Evolutionary conservation across 2,329 filamentous ascomycete genomes (phyloP).

Genomic region (Cladorrhinum sp.): DNA sequence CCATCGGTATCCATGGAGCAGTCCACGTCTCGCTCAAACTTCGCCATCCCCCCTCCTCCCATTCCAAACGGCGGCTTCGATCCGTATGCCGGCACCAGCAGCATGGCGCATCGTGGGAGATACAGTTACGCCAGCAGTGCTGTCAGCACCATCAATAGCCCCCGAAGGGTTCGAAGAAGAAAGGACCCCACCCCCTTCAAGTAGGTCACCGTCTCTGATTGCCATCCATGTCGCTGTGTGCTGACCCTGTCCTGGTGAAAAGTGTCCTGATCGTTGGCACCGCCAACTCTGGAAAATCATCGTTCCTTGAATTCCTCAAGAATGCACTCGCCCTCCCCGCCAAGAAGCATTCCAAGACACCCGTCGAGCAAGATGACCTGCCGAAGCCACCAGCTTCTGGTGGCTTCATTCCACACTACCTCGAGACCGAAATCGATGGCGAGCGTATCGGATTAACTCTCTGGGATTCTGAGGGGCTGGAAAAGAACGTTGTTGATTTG

Average conservation of each 20-base stretch:
- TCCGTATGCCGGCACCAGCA: constrained; percentile 80
- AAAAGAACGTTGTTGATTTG: constrained; percentile 92
- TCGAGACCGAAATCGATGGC: constrained; percentile 91
- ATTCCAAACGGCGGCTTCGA: constrained; percentile 64
- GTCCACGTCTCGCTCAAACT: constrained; percentile 35
- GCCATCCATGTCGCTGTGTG: background rate
- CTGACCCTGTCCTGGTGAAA: constrained; percentile 8
- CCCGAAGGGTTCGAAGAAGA: constrained; percentile 83
- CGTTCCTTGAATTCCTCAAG: constrained; percentile 93
- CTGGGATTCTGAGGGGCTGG: constrained; percentile 94
- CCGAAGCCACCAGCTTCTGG: constrained; percentile 53
- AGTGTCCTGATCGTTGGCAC: constrained; percentile 91
- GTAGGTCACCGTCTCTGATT: constrained; percentile 54
- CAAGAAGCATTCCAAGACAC: constrained; percentile 64
- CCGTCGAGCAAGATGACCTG: constrained; percentile 56
- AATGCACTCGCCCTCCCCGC: constrained; percentile 78
- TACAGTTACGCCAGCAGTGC: constrained; percentile 95
- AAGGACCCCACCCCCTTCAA: constrained; percentile 99
- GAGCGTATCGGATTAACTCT: constrained; percentile 90
- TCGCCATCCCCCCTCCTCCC: constrained; percentile 52
- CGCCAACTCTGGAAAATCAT: constrained; percentile 87
- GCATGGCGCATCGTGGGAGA: constrained; percentile 93
- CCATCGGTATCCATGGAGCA: constrained; percentile 59
- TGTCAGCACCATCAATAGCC: constrained; percentile 88
- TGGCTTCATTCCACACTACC: constrained; percentile 81